Evolutionary conservation across 2,329 filamentous ascomycete species (phyloP), one percentile per base, ranked within the genome.

Genomic region (Botrytis sinoallii): DNA sequence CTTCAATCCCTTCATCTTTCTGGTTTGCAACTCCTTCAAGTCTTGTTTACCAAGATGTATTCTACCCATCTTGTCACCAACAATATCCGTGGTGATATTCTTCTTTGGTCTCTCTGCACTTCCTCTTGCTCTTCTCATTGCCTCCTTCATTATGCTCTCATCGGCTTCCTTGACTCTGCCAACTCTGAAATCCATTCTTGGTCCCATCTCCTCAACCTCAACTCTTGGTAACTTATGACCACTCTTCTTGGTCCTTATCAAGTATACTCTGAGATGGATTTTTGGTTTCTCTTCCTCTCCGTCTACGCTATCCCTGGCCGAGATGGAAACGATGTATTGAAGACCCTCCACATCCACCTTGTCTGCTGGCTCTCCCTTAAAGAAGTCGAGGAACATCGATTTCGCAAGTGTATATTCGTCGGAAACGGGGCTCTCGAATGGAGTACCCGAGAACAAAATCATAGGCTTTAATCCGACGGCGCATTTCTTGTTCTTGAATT

Each of bases 1-100:
- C 89, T 98, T 99, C 78, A 99, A 84, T 78, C 95, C 96, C 90
- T 99, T 99, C 95, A 99, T 98, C 90, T 99, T 99, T 81, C 96
- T 91, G 71, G 95, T 97, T 86, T 99, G 96, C 83, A 99, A 84
- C 79, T 92, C 89, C 81, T 86, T 87, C 74, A 99, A 88, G 84
- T 99, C 94, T 84, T 98, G 94, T 85, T 92, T 94, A 80, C 93
- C 94, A 75, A 97, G 84, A 83, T 99, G 96, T 76, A 99, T 92
- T 78, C 94, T 91, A 76, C 95, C 96, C 77, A 98, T 88, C 91
- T 98, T 98, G 84, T 99, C 96, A 82, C 96, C 96, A 85, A 99
- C 94, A 61, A 91, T 84, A 82, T 98, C 95, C 73, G 93, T 97
- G 72, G 90, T 89, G 79, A 99, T 92, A 83, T 99, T 99, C 92